Evolutionary conservation across 2,329 filamentous ascomycete species (phyloP).

Genomic region (Colletotrichum magnum): DNA sequence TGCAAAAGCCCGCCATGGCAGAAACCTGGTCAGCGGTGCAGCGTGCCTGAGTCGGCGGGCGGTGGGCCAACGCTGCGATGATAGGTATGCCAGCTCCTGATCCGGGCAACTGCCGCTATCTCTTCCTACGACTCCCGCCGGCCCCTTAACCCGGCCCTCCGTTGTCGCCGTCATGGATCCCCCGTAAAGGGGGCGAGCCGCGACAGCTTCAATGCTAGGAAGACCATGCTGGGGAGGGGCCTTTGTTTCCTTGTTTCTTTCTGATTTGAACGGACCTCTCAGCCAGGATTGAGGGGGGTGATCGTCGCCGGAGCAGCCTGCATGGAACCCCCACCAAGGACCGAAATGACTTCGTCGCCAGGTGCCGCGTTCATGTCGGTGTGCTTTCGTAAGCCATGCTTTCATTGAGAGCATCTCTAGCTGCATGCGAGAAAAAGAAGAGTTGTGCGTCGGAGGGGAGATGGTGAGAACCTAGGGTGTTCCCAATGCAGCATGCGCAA

Average conservation of each 20-base stretch:
- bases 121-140: conserved; percentile 5
- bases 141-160: conserved; percentile 36
- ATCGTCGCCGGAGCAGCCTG: conserved; percentile 19
- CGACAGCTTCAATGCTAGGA: conserved; percentile 30
- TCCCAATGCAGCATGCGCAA: conserved; percentile 19
- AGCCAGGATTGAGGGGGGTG: conserved; percentile 16
- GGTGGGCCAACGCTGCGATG: conserved; percentile 5
- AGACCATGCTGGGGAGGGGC: conserved; percentile 10
- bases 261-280: conserved; percentile 32
- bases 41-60: neutral
- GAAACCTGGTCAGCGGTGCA: conserved; percentile 15
- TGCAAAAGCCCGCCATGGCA: conserved; percentile 16
- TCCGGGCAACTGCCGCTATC: conserved; percentile 37
- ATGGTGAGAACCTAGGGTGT: conserved; percentile 8
- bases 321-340: conserved; percentile 15
- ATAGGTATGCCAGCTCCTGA: conserved; percentile 18
- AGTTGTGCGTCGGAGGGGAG: conserved; percentile 13
- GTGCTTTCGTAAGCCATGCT: conserved; percentile 10
- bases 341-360: conserved; percentile 28
- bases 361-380: conserved; percentile 9
- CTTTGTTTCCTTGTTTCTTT: conserved; percentile 33
- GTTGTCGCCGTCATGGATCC: conserved; percentile 30
- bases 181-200: conserved; percentile 31
- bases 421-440: neutral
- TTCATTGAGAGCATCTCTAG: neutral